Conservation (phyloP, 2,329 filamentous ascomycete genomes). For the Neofusicoccum kwambonambiense region DNA sequence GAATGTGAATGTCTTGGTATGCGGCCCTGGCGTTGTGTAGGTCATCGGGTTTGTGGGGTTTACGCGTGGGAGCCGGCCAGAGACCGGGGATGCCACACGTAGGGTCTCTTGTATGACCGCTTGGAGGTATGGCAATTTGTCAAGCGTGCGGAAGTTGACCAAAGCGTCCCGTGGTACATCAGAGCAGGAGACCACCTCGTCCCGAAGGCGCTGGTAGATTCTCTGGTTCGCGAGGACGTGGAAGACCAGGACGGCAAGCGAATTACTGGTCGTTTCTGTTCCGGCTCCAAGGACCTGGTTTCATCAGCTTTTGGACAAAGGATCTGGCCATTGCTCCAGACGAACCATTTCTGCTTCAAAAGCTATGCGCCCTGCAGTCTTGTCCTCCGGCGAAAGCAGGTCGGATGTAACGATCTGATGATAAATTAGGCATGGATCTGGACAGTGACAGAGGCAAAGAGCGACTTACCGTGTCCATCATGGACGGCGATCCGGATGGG, state of each 20-base stretch:
- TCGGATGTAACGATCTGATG: constrained; percentile 26
- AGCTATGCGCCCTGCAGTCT: constrained; percentile 30
- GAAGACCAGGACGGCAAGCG: constrained; percentile 36
- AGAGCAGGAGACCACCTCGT: constrained; percentile 31
- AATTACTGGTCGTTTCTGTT: constrained; percentile 37
- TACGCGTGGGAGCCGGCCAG: constrained; percentile 21
- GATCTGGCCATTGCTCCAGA: not conserved
- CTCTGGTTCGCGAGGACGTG: constrained; percentile 36
- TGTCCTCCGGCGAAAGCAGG: constrained; percentile 37
- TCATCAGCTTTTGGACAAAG: not conserved
- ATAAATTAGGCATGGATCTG: no score
- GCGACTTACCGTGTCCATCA: not conserved
- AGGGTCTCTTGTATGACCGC: constrained; percentile 23
- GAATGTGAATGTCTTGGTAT: constrained; percentile 17
- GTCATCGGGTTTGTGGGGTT: constrained; percentile 16
- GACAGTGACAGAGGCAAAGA: not conserved
- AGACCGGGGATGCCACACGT: constrained; percentile 19
- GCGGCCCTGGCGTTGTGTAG: constrained; percentile 16
- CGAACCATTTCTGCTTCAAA: constrained; percentile 30
- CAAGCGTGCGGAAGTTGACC: constrained; percentile 12
- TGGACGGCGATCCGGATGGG: not conserved
- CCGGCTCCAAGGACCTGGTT: constrained; percentile 34
- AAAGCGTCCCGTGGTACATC: not conserved
- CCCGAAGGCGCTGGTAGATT: constrained; percentile 30
- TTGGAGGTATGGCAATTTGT: constrained; percentile 22